phyloP scores from a whole-genome alignment of 2,329 filamentous ascomycete genomes.

The Hypomyces rosellus region DNA sequence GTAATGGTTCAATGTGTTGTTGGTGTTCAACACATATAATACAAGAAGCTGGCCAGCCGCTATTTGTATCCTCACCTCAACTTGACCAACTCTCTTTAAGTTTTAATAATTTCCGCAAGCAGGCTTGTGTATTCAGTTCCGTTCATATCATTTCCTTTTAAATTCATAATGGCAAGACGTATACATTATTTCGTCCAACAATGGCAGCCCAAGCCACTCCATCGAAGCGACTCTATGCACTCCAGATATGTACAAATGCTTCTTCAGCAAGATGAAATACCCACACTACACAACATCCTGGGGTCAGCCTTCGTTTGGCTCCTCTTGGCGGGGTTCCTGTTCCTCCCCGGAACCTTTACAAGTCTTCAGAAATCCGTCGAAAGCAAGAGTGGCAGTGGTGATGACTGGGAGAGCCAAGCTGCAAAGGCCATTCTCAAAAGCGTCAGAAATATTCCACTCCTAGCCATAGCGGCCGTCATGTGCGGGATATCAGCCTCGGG shows the following conservation, averaged over 20 bases:
- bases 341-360: conserved; percentile 47
- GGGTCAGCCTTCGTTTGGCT: conserved; percentile 37
- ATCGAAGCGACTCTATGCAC: conserved; percentile 20
- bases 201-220: conserved; percentile 10
- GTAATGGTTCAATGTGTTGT: background rate
- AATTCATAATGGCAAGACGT: background rate
- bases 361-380: conserved; percentile 26
- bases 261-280: conserved; percentile 39
- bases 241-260: conserved; percentile 41
- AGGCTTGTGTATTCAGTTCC: background rate
- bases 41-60: no score
- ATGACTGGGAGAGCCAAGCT: conserved; percentile 13
- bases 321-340: conserved; percentile 46
- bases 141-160: background rate
- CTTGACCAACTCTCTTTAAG: background rate
- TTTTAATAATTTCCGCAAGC: background rate
- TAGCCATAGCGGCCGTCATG: conserved; percentile 37
- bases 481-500: conserved; percentile 30
- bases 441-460: conserved; percentile 31
- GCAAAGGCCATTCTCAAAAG: conserved; percentile 16
- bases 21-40: background rate
- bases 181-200: conserved; percentile 2
- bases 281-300: conserved; percentile 40
- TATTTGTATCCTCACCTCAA: background rate
- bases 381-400: conserved; percentile 10